Percentiles rank a stretch among this genome's conserved stretches.
These are phyloP conservation scores for Venturiaceae sp. DNA, from an alignment of 2,329 filamentous ascomycete species.

Conservation along the genomic window DNA sequence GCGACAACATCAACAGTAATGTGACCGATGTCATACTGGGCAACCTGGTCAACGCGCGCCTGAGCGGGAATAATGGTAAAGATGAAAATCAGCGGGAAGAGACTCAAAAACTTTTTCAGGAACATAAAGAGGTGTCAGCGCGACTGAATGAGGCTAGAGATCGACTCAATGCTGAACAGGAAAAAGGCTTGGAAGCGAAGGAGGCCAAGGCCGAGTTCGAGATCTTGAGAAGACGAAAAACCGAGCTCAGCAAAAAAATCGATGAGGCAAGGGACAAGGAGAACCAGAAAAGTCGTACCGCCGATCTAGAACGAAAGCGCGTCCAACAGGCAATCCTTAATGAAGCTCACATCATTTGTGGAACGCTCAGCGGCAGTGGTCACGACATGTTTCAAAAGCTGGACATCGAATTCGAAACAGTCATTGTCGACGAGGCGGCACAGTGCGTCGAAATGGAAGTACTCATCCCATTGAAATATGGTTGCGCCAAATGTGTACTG, in stretches of 20 bases:
- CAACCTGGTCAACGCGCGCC: constrained; percentile 70
- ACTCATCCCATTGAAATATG: constrained; percentile 93
- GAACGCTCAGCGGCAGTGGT: constrained; percentile 87
- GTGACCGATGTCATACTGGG: constrained; percentile 91
- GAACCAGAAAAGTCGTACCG: constrained; percentile 70
- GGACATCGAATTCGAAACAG: constrained; percentile 94
- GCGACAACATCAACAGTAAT: constrained; percentile 81
- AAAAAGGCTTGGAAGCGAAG: constrained; percentile 50
- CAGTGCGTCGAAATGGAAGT: constrained; percentile 97
- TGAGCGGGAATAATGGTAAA: constrained; percentile 34
- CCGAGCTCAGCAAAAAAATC: constrained; percentile 68
- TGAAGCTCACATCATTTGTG: constrained; percentile 84
- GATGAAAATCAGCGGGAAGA: constrained; percentile 39
- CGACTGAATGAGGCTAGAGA: constrained; percentile 62
- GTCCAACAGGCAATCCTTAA: constrained; percentile 89
- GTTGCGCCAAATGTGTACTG: constrained; percentile 90
- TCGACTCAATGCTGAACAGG: constrained; percentile 43
- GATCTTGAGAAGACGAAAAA: constrained; percentile 65
- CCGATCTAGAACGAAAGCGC: constrained; percentile 72
- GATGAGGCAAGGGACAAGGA: constrained; percentile 81
- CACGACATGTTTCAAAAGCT: constrained; percentile 96
- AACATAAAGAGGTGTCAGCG: constrained; percentile 51
- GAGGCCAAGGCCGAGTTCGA: constrained; percentile 69
- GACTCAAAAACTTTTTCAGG: constrained; percentile 58
- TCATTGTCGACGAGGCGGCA: constrained; percentile 95